Evolutionary conservation across 2,329 filamentous ascomycete species (phyloP), one percentile per base, ranked within the genome.

Genomic region (Ascochyta koolunga): DNA sequence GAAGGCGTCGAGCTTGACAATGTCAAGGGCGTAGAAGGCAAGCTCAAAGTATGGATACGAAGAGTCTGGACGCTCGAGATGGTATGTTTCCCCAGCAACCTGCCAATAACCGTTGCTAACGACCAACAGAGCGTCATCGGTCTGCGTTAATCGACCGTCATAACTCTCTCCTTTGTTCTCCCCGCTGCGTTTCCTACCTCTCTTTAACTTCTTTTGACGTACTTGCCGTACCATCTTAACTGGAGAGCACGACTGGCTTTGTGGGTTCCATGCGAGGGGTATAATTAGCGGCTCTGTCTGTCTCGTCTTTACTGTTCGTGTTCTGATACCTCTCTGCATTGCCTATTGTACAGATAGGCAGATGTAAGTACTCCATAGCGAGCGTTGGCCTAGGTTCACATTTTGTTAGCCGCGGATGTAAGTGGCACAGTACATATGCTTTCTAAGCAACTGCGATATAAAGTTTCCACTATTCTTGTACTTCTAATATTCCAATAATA

Each of bases 41-140:
- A 88, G 73, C 82, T 99, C 64, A 99, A 99, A 78, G 92, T 99
- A 54, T 99, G 95, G 95, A 98, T 99, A 73, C 84, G 95, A 70
- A 86, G 95, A 68, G 95, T 99, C 55, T 99, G 95, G 95, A 99
- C 95, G 55, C 83, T 99, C 54, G 95, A 99, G 82, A 99, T 99
- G 86, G 86, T 87, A 75, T 25, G 60, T 52, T 21, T 24, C 25
- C 53, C n/a, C 18, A 31, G 22, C 19, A n/a, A 42, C 25, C 16
- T 10, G 18, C 16, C 10, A 11, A 1, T 10, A 42, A n/a, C 40
- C 37, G 60, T 71, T 60, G 66, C 54, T 40, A 22, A 51, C 33
- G 41, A 32, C 25, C 15, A 45, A 41, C 64, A 83, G 91, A 95
- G 90, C 73, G 91, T 95, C 49, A 95, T 96, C 74, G 91, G 91